A percentile compares a stretch with the other conserved stretches of the same genome.
These are phyloP conservation scores for Dalechampia spathulata DNA, from an alignment of 441 rosid genomes.

Conservation along the genomic window DNA sequence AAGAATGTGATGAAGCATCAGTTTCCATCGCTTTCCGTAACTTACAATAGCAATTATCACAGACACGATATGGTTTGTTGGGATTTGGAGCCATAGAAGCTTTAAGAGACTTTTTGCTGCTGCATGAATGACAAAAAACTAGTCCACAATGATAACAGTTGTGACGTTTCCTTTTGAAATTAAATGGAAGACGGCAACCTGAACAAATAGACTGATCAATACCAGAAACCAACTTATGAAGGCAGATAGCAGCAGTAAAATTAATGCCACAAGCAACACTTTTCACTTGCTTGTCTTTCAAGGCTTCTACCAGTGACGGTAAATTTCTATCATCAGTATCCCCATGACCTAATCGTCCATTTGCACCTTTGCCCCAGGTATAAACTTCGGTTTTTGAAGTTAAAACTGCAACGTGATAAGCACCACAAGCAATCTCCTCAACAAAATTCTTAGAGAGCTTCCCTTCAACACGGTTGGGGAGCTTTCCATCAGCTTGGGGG, in stretches of 20 bases:
- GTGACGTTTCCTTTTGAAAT: constrained; percentile 89
- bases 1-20: constrained; percentile 58
- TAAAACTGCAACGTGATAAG: constrained; percentile 89
- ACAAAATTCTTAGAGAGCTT: constrained; percentile 77
- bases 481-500: constrained; percentile 79
- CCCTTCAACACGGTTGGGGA: constrained; percentile 80
- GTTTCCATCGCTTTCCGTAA: constrained; percentile 64
- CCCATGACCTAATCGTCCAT: constrained; percentile 95
- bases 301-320: constrained; percentile 83
- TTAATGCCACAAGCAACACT: constrained; percentile 81
- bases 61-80: constrained; percentile 80
- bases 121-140: constrained; percentile 88
- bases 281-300: constrained; percentile 95
- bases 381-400: constrained; percentile 90
- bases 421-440: constrained; percentile 92
- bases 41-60: constrained; percentile 78
- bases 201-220: constrained; percentile 97
- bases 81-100: constrained; percentile 99
- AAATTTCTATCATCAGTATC: constrained; percentile 81
- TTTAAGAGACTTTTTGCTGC: constrained; percentile 74
- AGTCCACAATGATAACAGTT: constrained; percentile 96
- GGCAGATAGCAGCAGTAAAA: constrained; percentile 90
- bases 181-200: constrained; percentile 88
- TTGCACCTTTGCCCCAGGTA: constrained; percentile 98
- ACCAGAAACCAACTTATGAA: constrained; percentile 89